Percentiles rank a stretch among this genome's conserved stretches.
phyloP scores from a whole-genome alignment of 257 asterid genomes.

The Solanum sejunctum region DNA sequence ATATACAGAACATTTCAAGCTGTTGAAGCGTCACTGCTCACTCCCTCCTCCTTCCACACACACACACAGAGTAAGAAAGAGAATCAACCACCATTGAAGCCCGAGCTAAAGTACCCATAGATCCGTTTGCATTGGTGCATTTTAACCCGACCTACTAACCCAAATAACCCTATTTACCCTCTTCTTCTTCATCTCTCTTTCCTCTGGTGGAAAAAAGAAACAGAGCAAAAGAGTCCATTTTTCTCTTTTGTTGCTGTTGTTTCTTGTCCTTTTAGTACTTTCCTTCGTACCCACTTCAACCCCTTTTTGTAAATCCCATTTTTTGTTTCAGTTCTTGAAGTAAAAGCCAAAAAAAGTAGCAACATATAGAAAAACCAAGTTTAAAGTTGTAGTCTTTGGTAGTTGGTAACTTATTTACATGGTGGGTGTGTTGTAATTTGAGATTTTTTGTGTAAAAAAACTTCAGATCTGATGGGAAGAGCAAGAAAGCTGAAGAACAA shows the following conservation, averaged over 20 bases:
- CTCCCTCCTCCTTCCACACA: not conserved
- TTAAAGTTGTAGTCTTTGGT: not conserved
- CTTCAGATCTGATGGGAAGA: slow-evolving; percentile 33
- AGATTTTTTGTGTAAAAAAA: slow-evolving; percentile 7
- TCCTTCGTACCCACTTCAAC: not conserved
- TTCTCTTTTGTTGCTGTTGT: not conserved
- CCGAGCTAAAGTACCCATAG: slow-evolving; percentile 17
- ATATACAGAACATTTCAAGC: not conserved
- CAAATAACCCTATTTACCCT: not conserved
- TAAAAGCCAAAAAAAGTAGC: slow-evolving; percentile 6
- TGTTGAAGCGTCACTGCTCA: slow-evolving; percentile 5
- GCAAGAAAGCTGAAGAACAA: slow-evolving; percentile 1
- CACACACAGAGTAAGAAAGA: not conserved
- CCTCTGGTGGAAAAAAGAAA: not conserved
- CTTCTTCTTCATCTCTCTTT: not conserved
- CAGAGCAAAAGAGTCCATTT: not conserved
- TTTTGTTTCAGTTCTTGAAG: slow-evolving; percentile 13
- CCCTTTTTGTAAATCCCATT: slow-evolving; percentile 1
- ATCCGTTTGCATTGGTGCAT: slow-evolving; percentile 20
- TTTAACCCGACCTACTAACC: slow-evolving; percentile 17
- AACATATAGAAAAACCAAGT: not conserved
- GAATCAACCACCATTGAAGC: not conserved
- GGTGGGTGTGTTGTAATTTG: slow-evolving; percentile 9
- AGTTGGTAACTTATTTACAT: slow-evolving; percentile 8
- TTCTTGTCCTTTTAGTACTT: not conserved